Evolutionary conservation across 2,329 filamentous ascomycete species (phyloP).

Genomic region (Penicillium concentricum): DNA sequence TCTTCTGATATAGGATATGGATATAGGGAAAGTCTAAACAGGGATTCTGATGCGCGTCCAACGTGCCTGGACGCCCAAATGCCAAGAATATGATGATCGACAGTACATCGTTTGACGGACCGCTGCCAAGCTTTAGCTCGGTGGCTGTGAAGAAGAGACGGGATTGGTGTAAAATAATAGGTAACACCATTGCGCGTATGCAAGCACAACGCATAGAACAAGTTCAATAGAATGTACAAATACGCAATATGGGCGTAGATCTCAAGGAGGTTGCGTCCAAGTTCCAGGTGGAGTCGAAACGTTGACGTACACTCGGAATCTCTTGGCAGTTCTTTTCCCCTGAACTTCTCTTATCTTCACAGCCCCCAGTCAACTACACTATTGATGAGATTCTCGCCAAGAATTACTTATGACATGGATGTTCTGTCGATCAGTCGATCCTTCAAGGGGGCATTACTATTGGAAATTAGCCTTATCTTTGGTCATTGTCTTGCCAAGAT

Average conservation of each 20-base stretch:
- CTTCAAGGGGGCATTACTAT: slow-evolving; percentile 4
- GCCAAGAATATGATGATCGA: slow-evolving; percentile 34
- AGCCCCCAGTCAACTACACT: slow-evolving; percentile 12
- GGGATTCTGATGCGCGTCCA: slow-evolving; percentile 5
- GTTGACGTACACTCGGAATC: background rate
- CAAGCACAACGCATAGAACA: background rate
- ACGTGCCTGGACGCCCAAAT: slow-evolving; percentile 11
- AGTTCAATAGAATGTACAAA: background rate
- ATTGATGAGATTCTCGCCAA: slow-evolving; percentile 19
- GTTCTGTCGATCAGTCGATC: slow-evolving; percentile 8
- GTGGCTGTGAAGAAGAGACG: slow-evolving; percentile 22
- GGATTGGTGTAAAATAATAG: background rate
- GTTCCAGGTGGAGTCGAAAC: background rate
- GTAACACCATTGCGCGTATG: slow-evolving; percentile 8
- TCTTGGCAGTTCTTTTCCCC: slow-evolving; percentile 5
- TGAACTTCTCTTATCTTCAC: slow-evolving; percentile 18
- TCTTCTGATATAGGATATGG: background rate
- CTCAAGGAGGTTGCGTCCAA: background rate
- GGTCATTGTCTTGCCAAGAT: slow-evolving; percentile 8
- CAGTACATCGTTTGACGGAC: slow-evolving; percentile 28
- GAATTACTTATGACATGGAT: background rate
- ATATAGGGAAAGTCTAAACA: background rate
- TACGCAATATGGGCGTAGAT: background rate
- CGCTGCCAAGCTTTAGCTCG: slow-evolving; percentile 33
- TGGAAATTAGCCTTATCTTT: background rate